Base-by-base conservation (phyloP, 106 monocot genomes). In the Dioscorea alata region DNA sequence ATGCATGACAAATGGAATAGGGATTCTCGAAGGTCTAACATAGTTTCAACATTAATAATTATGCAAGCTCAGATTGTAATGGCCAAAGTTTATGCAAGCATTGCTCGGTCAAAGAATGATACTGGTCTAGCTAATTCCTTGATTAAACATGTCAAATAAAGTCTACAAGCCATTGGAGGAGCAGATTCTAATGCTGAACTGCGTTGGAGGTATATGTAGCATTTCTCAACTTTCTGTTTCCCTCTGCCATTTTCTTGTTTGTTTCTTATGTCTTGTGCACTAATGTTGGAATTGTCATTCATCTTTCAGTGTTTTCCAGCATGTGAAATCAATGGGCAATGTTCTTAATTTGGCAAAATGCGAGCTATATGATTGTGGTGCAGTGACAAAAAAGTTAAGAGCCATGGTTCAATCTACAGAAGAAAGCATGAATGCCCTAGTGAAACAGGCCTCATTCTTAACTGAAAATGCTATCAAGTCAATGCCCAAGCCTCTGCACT, bases 31-130 rank as follows among this genome's bases (percentile, higher is more conserved):
- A 78, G 73, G 28, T 72, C 83, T 60, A 48, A 64, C 25, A 75
- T 86, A 35, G 83, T 83, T 77, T 83, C 86, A 14, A 83, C 68
- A 22, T 59, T 86, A 57, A 81, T 75, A 50, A 83, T 90, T 58
- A 86, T 90, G 83, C 82, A 80, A 75, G 90, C 83, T 80, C 90
- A 90, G 78, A 73, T 86, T 22, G 76, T 86, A 61, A 86, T 86
- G 86, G 90, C 90, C 48, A 86, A 86, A 70, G 61, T 86, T 24
- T 90, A 90, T 90, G 83, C 86, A 21, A 86, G 70, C 49, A 83
- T 90, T 35, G 85, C 83, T 60, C 73, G 28, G 42, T 90, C 86
- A 16, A 54, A 78, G 59, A 75, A 75, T 23, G 75, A 79, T 48
- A 18, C 25, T 65, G 75, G 80, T 75, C 71, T 86, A 14, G 78